phyloP scores from a whole-genome alignment of 768 basidiomycete species.

The Russula abietina region DNA sequence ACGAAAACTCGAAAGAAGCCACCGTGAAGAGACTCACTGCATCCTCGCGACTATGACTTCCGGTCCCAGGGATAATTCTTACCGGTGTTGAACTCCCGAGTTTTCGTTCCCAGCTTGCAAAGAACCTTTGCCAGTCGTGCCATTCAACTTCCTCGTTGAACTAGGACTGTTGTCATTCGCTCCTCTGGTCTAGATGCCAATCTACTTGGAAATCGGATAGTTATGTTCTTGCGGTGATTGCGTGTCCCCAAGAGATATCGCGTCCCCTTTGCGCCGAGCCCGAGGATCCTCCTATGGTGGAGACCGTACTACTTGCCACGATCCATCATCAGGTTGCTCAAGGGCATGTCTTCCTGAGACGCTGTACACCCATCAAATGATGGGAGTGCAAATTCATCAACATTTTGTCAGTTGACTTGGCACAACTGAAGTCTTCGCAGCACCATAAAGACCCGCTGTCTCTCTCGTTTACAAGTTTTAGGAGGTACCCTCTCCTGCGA shows the following conservation, averaged over 20 bases:
- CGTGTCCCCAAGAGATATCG: not conserved
- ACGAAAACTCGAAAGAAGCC: constrained; percentile 4
- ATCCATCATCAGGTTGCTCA: constrained; percentile 4
- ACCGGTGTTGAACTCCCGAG: not conserved
- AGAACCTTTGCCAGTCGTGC: not conserved
- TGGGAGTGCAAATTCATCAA: not conserved
- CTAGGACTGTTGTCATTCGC: not conserved
- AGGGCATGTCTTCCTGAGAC: not conserved
- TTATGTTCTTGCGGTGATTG: constrained; percentile 19
- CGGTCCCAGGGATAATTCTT: not conserved
- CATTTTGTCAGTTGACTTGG: not conserved
- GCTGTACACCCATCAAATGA: constrained; percentile 4
- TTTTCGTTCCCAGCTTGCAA: constrained; percentile 5
- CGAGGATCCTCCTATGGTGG: constrained; percentile 10
- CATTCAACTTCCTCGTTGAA: constrained; percentile 9
- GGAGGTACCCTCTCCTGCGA: not conserved
- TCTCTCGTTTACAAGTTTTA: not conserved
- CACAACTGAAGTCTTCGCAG: not conserved
- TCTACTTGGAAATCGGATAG: constrained; percentile 21
- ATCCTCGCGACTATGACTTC: not conserved
- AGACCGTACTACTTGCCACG: constrained; percentile 8
- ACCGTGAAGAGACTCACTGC: not conserved
- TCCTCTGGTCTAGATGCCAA: constrained; percentile 6
- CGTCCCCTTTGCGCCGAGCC: constrained; percentile 5
- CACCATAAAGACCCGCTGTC: constrained; percentile 14